Evolutionary conservation across 2,329 filamentous ascomycete genomes (phyloP).

Genomic region (Colletotrichum lentis): DNA sequence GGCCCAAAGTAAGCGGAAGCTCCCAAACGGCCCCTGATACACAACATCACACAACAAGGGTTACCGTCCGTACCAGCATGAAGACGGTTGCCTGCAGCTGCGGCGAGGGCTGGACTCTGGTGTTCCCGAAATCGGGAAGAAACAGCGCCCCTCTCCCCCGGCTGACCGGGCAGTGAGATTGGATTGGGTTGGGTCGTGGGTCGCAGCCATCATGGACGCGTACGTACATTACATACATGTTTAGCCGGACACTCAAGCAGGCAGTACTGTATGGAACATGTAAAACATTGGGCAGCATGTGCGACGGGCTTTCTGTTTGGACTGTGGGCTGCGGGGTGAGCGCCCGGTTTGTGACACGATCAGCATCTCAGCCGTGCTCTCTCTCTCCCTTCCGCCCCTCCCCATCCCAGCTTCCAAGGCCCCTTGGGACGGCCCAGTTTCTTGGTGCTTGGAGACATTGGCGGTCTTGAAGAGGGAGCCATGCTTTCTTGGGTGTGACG

Average conservation of each 20-base stretch:
- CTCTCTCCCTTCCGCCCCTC: background rate
- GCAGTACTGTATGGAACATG: background rate
- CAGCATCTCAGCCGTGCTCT: background rate
- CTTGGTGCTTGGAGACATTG: background rate
- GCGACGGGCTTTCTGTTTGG: background rate
- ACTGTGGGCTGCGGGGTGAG: background rate
- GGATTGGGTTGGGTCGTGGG: background rate
- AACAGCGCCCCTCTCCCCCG: background rate
- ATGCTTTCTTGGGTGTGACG: background rate
- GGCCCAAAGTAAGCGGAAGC: slow-evolving; percentile 10
- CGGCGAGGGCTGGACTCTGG: too few relatives aligned
- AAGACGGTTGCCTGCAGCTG: background rate
- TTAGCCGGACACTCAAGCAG: background rate
- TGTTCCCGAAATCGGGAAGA: background rate
- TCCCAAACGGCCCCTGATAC: slow-evolving; percentile 13
- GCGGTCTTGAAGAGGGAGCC: background rate
- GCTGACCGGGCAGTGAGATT: background rate
- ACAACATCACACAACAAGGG: background rate
- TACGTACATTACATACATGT: too few relatives aligned
- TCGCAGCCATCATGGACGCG: too few relatives aligned
- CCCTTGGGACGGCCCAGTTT: background rate
- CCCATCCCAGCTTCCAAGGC: background rate
- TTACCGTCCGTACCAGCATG: background rate
- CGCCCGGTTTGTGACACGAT: background rate
- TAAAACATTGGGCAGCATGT: background rate